phyloP scores from a whole-genome alignment of 345 rosid species.

The rapeseed (Brassica napus) region DNA sequence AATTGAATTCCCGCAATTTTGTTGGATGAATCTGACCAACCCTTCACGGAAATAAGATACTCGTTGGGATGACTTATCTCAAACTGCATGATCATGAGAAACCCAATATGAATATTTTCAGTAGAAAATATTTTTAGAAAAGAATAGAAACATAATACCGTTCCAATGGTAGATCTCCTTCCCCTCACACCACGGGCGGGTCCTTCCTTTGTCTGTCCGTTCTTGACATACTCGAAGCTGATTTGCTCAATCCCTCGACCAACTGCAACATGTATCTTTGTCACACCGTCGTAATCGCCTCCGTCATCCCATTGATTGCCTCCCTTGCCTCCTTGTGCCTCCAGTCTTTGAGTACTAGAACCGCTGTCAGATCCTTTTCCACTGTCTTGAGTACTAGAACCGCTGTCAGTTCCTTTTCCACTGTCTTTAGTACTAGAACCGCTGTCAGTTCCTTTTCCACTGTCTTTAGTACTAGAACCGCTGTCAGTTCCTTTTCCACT shows the following conservation, averaged over 20 bases:
- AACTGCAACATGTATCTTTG: slow-evolving; percentile 12
- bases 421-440: no score
- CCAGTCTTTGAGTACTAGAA: slow-evolving; percentile 14
- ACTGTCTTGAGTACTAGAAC: no score
- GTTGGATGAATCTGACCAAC: slow-evolving; percentile 15
- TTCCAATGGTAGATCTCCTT: background rate
- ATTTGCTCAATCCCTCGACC: background rate
- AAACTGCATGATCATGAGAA: slow-evolving; percentile 1
- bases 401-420: no score
- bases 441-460: background rate
- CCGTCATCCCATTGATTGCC: slow-evolving; percentile 39
- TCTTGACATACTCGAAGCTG: slow-evolving; percentile 3
- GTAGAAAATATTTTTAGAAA: background rate
- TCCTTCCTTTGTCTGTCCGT: slow-evolving; percentile 5
- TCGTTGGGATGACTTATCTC: slow-evolving; percentile 12
- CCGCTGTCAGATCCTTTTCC: background rate
- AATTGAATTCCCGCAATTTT: slow-evolving; percentile 20
- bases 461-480: slow-evolving; percentile 4
- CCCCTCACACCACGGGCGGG: background rate
- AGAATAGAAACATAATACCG: background rate
- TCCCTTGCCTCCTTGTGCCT: slow-evolving; percentile 27
- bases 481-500: background rate
- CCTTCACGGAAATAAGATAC: slow-evolving; percentile 15
- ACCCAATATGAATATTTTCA: background rate
- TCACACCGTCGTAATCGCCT: slow-evolving; percentile 23